A percentile compares a stretch with the other conserved stretches of the same genome.
Evolutionary conservation across 345 rosid species (phyloP).

Genomic region (Trapa incisa): DNA sequence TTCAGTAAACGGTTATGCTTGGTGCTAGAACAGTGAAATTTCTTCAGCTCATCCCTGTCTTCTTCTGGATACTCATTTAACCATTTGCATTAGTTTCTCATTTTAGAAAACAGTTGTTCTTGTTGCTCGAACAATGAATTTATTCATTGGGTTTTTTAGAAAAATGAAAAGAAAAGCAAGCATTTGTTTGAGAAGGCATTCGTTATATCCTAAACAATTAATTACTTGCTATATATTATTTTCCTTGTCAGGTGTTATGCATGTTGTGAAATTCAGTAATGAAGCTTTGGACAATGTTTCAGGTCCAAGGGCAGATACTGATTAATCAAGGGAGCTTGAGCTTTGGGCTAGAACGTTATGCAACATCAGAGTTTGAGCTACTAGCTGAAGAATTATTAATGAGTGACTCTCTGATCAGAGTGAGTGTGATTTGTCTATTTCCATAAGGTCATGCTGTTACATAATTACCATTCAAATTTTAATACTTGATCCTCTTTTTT

Average conservation of each 20-base stretch:
- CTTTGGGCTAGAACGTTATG: constrained; percentile 84
- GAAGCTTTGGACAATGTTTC: constrained; percentile 8
- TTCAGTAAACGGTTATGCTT: background rate
- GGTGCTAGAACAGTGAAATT: too few relatives aligned
- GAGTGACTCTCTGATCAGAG: constrained; percentile 92
- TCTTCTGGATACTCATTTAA: too few relatives aligned
- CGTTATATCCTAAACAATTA: background rate
- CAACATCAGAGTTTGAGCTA: constrained; percentile 88
- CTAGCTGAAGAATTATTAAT: constrained; percentile 91
- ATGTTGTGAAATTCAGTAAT: background rate
- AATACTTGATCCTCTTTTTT: background rate
- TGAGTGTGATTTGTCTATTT: constrained; percentile 8
- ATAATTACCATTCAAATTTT: background rate
- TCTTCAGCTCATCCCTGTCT: too few relatives aligned
- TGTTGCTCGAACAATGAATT: too few relatives aligned
- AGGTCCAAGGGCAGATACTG: constrained; percentile 96
- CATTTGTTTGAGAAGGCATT: background rate
- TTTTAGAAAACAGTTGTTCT: too few relatives aligned
- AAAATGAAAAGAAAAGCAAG: background rate
- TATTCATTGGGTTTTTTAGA: too few relatives aligned
- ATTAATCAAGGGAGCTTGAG: constrained; percentile 63
- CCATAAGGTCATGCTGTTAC: background rate
- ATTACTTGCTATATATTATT: background rate
- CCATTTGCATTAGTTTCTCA: too few relatives aligned
- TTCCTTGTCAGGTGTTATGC: background rate